These are phyloP conservation scores for Tephrocybe rancida DNA, from an alignment of 768 basidiomycete species.

Conservation along the genomic window DNA sequence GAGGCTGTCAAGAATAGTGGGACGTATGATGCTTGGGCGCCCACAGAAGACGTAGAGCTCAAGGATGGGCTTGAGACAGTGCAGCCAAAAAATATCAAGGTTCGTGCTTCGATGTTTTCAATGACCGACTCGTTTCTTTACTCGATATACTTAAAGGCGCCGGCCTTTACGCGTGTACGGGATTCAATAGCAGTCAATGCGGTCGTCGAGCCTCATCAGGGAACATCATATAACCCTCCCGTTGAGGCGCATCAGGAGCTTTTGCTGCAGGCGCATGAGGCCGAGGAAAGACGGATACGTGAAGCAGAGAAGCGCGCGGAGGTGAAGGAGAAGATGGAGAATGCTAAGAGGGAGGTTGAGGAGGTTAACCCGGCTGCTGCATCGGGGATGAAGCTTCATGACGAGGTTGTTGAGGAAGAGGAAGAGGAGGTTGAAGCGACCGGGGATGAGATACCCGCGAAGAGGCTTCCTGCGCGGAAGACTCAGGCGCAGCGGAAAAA, in stretches of 20 bases:
- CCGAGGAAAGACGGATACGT: conserved; percentile 60
- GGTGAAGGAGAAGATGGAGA: conserved; percentile 57
- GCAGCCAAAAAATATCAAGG: conserved; percentile 54
- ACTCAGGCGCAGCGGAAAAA: conserved; percentile 62
- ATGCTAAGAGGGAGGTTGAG: conserved; percentile 39
- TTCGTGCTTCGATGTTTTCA: conserved; percentile 23
- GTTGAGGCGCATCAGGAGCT: conserved; percentile 73
- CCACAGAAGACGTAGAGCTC: conserved; percentile 30
- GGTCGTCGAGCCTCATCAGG: conserved; percentile 72
- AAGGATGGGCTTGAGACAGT: conserved; percentile 44
- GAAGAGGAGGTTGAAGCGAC: conserved; percentile 39
- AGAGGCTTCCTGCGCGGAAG: conserved; percentile 44
- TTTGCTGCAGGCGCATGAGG: conserved; percentile 63
- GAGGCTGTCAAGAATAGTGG: conserved; percentile 73
- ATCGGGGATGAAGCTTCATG: conserved; percentile 69
- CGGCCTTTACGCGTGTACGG: conserved; percentile 44
- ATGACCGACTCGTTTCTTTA: not conserved
- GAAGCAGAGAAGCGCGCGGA: conserved; percentile 56
- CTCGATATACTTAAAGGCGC: conserved; percentile 41
- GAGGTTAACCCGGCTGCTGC: conserved; percentile 41
- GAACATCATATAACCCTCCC: conserved; percentile 89
- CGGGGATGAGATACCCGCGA: conserved; percentile 32
- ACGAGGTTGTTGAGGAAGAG: conserved; percentile 27
- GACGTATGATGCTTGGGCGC: conserved; percentile 64
- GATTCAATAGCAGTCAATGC: conserved; percentile 66